Conservation (phyloP, 495 filamentous ascomycete genomes). For the Podospora sp. region DNA sequence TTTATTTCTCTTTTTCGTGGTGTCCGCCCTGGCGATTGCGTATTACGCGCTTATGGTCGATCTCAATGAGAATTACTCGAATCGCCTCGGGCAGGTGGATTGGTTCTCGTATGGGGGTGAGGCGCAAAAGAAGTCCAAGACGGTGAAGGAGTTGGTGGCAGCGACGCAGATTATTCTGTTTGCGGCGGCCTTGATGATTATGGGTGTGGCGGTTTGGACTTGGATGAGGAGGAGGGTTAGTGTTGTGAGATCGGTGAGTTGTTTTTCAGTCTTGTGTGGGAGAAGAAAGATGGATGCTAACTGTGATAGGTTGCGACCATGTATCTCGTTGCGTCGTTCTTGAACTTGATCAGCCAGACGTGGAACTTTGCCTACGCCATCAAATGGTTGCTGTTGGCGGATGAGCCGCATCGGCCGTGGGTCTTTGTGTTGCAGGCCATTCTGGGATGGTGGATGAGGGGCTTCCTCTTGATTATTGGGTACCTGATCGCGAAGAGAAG, state of each 20-base stretch:
- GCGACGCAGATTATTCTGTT: constrained; percentile 9
- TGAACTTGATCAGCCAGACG: constrained; percentile 12
- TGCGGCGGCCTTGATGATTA: constrained; percentile 6
- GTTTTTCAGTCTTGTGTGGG: too few species aligned
- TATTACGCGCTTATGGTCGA: constrained; percentile 4
- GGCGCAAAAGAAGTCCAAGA: neutral
- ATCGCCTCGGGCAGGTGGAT: constrained; percentile 1
- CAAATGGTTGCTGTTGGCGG: constrained; percentile 4
- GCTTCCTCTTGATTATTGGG: neutral
- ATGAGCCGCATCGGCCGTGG: neutral
- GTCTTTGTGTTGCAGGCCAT: constrained; percentile 7
- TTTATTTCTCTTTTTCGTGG: neutral
- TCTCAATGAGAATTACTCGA: constrained; percentile 3
- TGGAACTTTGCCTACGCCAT: constrained; percentile 9
- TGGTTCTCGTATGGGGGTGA: neutral
- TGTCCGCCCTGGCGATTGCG: neutral
- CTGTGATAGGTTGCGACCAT: neutral
- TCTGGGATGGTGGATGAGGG: constrained; percentile 6
- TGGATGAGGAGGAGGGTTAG: neutral
- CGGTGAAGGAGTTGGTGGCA: neutral
- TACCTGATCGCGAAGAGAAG: constrained; percentile 5
- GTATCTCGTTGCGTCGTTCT: constrained; percentile 5
- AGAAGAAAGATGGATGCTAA: too few species aligned
- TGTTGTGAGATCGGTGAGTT: neutral
- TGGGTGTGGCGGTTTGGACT: constrained; percentile 2